Percentiles rank a stretch among this genome's conserved stretches.
Conservation (phyloP, 1,139 yeast genomes). For the Geotrichum siamense region DNA sequence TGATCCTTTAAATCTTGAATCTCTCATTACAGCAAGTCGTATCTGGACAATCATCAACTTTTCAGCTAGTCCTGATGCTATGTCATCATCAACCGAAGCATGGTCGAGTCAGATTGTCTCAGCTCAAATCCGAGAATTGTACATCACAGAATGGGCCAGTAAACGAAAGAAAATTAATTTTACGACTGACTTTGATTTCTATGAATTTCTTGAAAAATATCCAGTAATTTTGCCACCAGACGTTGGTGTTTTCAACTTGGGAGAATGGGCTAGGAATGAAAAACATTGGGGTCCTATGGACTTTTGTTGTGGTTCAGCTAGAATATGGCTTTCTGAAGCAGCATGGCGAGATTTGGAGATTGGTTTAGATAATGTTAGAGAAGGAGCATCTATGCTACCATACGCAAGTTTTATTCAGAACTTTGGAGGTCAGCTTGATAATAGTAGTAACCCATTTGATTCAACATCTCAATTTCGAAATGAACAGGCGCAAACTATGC, state of each 20-base stretch:
- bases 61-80: slow-evolving; percentile 29
- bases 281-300: slow-evolving; percentile 33
- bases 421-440: slow-evolving; percentile 7
- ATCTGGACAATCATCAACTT: slow-evolving; percentile 35
- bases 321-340: slow-evolving; percentile 36
- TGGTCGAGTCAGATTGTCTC: slow-evolving; percentile 36
- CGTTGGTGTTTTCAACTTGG: slow-evolving; percentile 29
- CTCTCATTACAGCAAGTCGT: slow-evolving; percentile 29
- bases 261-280: slow-evolving; percentile 35
- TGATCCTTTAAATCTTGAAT: slow-evolving; percentile 21
- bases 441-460: slow-evolving; percentile 11
- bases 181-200: slow-evolving; percentile 37
- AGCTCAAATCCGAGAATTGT: slow-evolving; percentile 33
- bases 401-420: slow-evolving; percentile 2
- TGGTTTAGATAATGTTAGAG: slow-evolving; percentile 25
- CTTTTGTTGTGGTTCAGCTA: slow-evolving; percentile 32
- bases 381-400: slow-evolving; percentile 19
- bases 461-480: not conserved
- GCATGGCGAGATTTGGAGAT: slow-evolving; percentile 36
- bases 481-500: not conserved
- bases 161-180: slow-evolving; percentile 33
- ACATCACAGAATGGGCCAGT: slow-evolving; percentile 36
- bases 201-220: slow-evolving; percentile 35
- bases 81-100: slow-evolving; percentile 25
- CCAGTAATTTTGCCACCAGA: slow-evolving; percentile 32